Evolutionary conservation across 2,329 filamentous ascomycete genomes (phyloP), one percentile per base, ranked within the genome.

Genomic region (Cytospora paraplurivora): DNA sequence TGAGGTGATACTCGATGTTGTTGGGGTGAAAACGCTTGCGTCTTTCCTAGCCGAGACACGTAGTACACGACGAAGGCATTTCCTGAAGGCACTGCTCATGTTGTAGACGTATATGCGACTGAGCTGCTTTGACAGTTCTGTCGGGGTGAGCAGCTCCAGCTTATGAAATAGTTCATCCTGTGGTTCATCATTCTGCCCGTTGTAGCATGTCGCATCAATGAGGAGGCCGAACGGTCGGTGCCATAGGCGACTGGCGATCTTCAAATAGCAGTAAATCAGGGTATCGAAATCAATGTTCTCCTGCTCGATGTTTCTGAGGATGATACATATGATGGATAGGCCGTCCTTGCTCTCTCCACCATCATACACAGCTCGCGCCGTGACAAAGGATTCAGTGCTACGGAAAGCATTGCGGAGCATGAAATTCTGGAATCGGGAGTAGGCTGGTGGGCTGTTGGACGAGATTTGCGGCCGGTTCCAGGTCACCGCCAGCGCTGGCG

Each of bases 281-380:
- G 86, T 85, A 68, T 90, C 87, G 68, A 84, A 86, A 70, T 90
- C 88, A 56, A 88, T 84, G 13, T 81, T 80, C 68, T 89, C 87
- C 5, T 82, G 79, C 68, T 90, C 87, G 64, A 90, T 88, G 68
- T 90, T 84, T 21, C 88, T 82, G 63, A 90, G 77, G 67, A 90
- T 88, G 60, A 90, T 80, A 70, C 87, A 90, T 60, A 90, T 88
- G 59, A 89, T 87, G 0, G 87, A 85, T 49, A 90, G 74, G 6
- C 86, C 87, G 72, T 90, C 87, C 75, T 88, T 89, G 75, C 85
- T 89, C 74, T 90, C 87, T 21, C 88, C 88, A 38, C 88, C 88
- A 70, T 90, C 88, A 70, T 90, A 90, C 13, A 90, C 85, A 33
- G 87, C 87, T 27, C 87, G 81, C 32, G 85, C 84, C 2, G 86